These are phyloP conservation scores for Eragrostis curvula DNA, from an alignment of 176 grass and related monocot genomes.

Conservation along the genomic window DNA sequence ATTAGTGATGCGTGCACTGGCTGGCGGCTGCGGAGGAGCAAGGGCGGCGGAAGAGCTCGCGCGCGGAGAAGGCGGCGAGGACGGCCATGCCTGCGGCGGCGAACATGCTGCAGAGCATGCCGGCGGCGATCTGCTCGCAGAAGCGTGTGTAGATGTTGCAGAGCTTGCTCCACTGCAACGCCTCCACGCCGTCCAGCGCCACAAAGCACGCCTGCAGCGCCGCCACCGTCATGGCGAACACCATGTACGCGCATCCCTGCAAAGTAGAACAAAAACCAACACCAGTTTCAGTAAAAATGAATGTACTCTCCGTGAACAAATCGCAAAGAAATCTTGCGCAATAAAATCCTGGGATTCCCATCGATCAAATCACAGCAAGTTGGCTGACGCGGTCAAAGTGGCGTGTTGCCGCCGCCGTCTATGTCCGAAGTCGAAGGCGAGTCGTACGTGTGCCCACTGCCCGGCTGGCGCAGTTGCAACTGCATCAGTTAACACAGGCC, in stretches of 20 bases:
- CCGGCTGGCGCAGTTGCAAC: neutral
- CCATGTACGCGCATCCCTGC: slow-evolving; percentile 38
- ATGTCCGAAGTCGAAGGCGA: neutral
- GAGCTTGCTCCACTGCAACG: slow-evolving; percentile 60
- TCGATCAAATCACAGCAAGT: neutral
- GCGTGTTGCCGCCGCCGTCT: neutral
- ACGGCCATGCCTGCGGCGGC: slow-evolving; percentile 48
- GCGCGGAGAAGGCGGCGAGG: slow-evolving; percentile 50
- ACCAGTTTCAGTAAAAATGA: neutral
- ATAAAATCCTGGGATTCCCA: neutral
- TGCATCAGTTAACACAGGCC: neutral
- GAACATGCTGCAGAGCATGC: slow-evolving; percentile 36
- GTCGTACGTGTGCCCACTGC: neutral
- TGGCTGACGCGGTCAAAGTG: neutral
- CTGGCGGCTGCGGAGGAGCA: neutral
- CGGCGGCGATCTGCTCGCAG: slow-evolving; percentile 54
- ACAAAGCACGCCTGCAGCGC: slow-evolving; percentile 41
- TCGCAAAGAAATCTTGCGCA: neutral
- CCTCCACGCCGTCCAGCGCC: slow-evolving; percentile 19
- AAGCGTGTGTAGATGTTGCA: slow-evolving; percentile 77
- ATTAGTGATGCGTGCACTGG: neutral
- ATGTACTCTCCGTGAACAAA: neutral
- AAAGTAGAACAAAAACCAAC: too few relatives aligned
- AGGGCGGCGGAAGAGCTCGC: slow-evolving; percentile 42
- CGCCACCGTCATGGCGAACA: slow-evolving; percentile 29